Evolutionary conservation across 116 monocot species (phyloP), one percentile per base, ranked within the genome.

Genomic region (Dioscorea cayenensis): DNA sequence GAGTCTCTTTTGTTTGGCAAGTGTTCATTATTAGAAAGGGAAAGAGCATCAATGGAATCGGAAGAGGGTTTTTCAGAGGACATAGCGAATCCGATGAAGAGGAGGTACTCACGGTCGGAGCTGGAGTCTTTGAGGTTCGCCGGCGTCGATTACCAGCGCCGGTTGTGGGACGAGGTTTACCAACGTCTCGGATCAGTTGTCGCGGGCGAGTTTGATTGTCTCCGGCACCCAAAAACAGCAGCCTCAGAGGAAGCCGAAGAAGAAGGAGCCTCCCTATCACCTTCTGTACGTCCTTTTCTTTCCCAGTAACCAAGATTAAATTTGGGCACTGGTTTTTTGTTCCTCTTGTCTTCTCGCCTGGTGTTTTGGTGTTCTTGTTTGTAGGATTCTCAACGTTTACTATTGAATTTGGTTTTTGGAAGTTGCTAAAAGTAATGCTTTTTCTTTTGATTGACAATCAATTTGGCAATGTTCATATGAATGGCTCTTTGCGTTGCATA

Each of bases 31-130:
- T 43, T 43, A 8, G 43, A 43, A 12, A 43, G 43, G 43, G 43
- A 43, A 12, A 1, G 43, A 43, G 43, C 5, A 9, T 43, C 43
- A 12, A 43, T 43, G 43, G 43, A 43, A 8, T 43, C 8, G 43
- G 6, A 12, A 6, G 43, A 43, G 43, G 43, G 43, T 43, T 43
- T 43, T 6, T 43, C 43, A 43, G 43, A 43, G 12, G 43, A 43
- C 43, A 7, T 43, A 43, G 43, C 43, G 7, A 43, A 12, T 12
- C 11, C 6, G 12, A 43, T 43, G 43, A 36, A 27, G 68, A 71
- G 36, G 62, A 20, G 21, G 63, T 73, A 73, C 73, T 64, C 73
- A 2, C 43, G 63, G 38, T 23, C 18, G 20, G 73, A 73, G 65
- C 19, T 73, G 63, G 73, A 73, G 49, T 64, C 43, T 37, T 11